Evolutionary conservation across 2,329 filamentous ascomycete species (phyloP), one percentile per base, ranked within the genome.

Genomic region (Chrysosporium keratinophilum): DNA sequence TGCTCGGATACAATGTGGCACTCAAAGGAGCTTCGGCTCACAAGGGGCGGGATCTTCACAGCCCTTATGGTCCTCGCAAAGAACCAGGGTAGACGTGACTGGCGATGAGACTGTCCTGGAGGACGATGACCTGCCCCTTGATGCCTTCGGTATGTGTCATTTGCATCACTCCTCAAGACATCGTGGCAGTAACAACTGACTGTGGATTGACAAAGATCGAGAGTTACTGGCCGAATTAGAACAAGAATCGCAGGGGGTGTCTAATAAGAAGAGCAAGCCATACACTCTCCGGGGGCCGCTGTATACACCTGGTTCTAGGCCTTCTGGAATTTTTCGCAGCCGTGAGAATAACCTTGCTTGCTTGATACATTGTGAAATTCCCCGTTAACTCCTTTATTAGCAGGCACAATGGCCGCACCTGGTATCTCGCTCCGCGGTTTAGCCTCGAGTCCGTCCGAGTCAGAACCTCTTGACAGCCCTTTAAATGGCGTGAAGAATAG

Each of bases 71-170:
- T 5, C 17, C 15, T 31, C 41, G 14, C 50, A 19, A 10, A 17
- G 19, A 19, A 20, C 12, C 3, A 11, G 10, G 15, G 17, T 10
- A 12, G 19, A 10, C 7, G 20, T 35, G 12, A 3, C 20, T 2
- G 17, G 9, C 14, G 19, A 33, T 33, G 19, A 2, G 15, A 14
- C 19, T n/a, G 14, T 19, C 15, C 31, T n/a, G 11, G 50, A 46
- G 11, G 60, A 67, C 46, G 60, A 64, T 33, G 65, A 67, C 31
- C 33, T 62, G n/a, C 60, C 65, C 6, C 64, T 77, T 11, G 75
- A 79, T 65, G 69, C 69, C 2, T 79, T 78, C 59, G 76, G 77
- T 79, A 59, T 59, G 67, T 58, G 20, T 44, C 15, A 15, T 14
- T 35, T 40, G n/a, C 39, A 40, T 15, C 12, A 7, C 20, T 19